These are phyloP conservation scores for Penicillium capsulatum DNA, from an alignment of 2,329 filamentous ascomycete genomes.

Conservation along the genomic window DNA sequence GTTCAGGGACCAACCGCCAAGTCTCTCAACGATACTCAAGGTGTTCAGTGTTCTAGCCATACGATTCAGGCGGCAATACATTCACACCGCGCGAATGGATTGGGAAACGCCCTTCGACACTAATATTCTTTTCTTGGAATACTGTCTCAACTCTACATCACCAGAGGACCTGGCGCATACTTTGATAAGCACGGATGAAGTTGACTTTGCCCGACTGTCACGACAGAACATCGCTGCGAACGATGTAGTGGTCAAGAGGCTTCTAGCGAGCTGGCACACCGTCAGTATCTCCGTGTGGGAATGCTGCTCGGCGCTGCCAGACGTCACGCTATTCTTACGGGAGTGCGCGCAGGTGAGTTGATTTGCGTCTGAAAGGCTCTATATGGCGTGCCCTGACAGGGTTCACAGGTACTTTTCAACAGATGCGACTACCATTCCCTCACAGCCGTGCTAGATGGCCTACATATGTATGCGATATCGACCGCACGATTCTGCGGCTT, in stretches of 20 bases:
- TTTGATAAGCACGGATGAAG: conserved; percentile 29
- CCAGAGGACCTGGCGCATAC: conserved; percentile 31
- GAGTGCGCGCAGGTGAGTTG: conserved; percentile 34
- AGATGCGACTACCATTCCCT: conserved; percentile 38
- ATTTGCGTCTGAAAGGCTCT: neutral
- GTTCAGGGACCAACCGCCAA: conserved; percentile 31
- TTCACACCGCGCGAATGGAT: conserved; percentile 32
- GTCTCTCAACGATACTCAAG: conserved; percentile 33
- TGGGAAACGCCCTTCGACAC: conserved; percentile 35
- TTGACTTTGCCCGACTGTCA: conserved; percentile 29
- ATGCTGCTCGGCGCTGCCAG: conserved; percentile 36
- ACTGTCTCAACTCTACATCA: conserved; percentile 31
- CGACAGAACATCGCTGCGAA: conserved; percentile 23
- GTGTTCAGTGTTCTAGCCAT: conserved; percentile 35
- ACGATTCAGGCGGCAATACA: conserved; percentile 34
- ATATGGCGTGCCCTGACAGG: neutral
- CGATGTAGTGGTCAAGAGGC: conserved; percentile 16
- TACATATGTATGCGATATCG: conserved; percentile 32
- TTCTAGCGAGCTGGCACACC: conserved; percentile 30
- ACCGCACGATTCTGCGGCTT: conserved; percentile 18
- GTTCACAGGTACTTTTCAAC: conserved; percentile 25
- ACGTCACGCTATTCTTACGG: conserved; percentile 30
- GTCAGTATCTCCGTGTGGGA: conserved; percentile 36
- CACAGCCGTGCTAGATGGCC: conserved; percentile 35
- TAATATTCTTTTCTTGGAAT: conserved; percentile 31